These are phyloP conservation scores for Umbelopsis isabellina DNA, from an alignment of 192 early-diverging fungal genomes.

Conservation along the genomic window DNA sequence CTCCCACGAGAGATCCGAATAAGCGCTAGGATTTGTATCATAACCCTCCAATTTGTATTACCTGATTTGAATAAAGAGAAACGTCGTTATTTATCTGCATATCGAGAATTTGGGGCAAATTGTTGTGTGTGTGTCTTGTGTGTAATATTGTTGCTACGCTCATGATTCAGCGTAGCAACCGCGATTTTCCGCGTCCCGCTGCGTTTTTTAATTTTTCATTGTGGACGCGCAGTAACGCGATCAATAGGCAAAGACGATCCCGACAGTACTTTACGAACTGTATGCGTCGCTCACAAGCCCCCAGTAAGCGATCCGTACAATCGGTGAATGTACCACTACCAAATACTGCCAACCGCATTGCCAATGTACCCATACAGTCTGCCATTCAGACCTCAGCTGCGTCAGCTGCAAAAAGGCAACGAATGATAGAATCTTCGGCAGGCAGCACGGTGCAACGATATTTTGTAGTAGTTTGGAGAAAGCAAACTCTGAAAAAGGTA, in stretches of 20 bases:
- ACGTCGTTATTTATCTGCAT: too few relatives aligned
- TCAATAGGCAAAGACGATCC: not conserved
- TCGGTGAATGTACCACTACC: not conserved
- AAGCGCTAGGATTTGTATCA: slow-evolving; percentile 1
- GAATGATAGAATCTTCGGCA: too few relatives aligned
- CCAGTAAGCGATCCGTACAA: not conserved
- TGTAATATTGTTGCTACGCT: too few relatives aligned
- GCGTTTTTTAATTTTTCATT: not conserved
- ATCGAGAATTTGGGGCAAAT: too few relatives aligned
- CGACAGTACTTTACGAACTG: slow-evolving; percentile 1
- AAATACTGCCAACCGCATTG: not conserved
- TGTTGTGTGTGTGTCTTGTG: not conserved
- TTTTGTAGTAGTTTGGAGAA: not conserved
- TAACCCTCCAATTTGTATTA: not conserved
- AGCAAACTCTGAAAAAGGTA: slow-evolving; percentile 20
- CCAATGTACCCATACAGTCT: not conserved
- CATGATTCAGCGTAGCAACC: too few relatives aligned
- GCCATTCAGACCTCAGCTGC: not conserved
- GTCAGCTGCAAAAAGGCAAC: not conserved
- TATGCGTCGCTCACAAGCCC: slow-evolving; percentile 16
- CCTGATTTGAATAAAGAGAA: too few relatives aligned
- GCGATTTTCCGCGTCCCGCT: not conserved
- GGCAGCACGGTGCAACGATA: not conserved
- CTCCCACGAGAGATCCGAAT: slow-evolving; percentile 42
- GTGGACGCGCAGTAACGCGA: not conserved